A percentile compares a stretch with the other conserved stretches of the same genome.
Evolutionary conservation across 2,329 filamentous ascomycete species (phyloP).

Genomic region (Fusarium ambrosium): DNA sequence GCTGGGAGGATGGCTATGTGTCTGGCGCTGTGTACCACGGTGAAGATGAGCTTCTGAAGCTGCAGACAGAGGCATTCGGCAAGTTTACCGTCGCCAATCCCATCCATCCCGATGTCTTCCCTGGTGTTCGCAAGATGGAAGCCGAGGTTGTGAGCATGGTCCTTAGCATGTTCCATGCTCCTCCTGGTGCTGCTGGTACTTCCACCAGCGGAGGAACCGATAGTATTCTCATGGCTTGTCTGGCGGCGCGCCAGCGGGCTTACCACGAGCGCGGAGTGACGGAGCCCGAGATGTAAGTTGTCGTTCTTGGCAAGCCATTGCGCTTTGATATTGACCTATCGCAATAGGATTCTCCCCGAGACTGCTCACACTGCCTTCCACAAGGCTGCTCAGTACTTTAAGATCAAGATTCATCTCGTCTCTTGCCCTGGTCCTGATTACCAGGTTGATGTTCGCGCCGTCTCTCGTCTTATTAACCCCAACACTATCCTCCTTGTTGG

Average conservation of each 20-base stretch:
- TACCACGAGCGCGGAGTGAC: slow-evolving; percentile 87
- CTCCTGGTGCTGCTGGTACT: slow-evolving; percentile 85
- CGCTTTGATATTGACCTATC: slow-evolving; percentile 22
- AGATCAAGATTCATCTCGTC: slow-evolving; percentile 93
- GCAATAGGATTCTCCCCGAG: slow-evolving; percentile 84
- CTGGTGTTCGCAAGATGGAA: slow-evolving; percentile 98
- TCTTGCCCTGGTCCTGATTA: slow-evolving; percentile 87
- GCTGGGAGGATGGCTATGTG: slow-evolving; percentile 96
- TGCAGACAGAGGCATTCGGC: slow-evolving; percentile 94
- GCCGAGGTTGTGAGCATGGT: slow-evolving; percentile 98
- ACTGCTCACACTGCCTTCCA: slow-evolving; percentile 97
- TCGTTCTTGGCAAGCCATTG: not conserved
- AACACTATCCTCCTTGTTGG: slow-evolving; percentile 96
- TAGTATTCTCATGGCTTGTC: slow-evolving; percentile 95
- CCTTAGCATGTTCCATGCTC: slow-evolving; percentile 88
- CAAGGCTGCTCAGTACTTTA: slow-evolving; percentile 96
- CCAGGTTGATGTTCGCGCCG: slow-evolving; percentile 83
- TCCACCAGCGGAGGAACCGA: slow-evolving; percentile 95
- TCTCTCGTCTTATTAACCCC: slow-evolving; percentile 88
- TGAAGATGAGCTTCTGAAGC: slow-evolving; percentile 81
- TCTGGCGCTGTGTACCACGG: slow-evolving; percentile 97
- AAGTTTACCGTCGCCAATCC: slow-evolving; percentile 96
- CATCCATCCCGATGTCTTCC: slow-evolving; percentile 98
- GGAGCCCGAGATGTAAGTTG: slow-evolving; percentile 89
- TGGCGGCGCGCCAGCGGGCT: slow-evolving; percentile 91